Evolutionary conservation across 73 alveolate genomes (phyloP).

Genomic region (Uronychia setigera): DNA sequence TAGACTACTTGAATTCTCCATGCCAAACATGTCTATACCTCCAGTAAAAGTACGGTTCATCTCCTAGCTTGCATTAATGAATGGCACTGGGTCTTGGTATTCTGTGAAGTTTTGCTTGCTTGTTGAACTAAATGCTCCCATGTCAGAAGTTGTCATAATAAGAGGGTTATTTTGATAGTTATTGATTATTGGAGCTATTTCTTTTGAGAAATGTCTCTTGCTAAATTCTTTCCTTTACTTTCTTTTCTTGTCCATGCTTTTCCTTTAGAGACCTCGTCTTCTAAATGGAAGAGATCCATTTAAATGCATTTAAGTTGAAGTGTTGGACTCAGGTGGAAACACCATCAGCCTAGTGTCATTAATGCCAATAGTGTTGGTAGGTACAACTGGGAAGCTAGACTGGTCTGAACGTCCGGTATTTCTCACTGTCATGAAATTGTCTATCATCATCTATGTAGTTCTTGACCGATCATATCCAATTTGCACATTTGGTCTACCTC

Average conservation of each 20-base stretch:
- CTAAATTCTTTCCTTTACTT: neutral
- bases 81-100: neutral
- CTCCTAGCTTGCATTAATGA: too few species aligned
- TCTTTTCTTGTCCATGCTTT: neutral
- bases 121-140: neutral
- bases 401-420: neutral
- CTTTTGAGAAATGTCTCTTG: neutral
- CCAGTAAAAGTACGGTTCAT: too few species aligned
- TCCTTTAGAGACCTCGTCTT: neutral
- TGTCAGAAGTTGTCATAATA: neutral
- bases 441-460: too few species aligned
- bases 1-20: neutral
- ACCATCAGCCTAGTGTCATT: too few species aligned
- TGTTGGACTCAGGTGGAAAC: too few species aligned
- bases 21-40: too few species aligned
- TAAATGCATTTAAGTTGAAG: too few species aligned
- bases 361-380: neutral
- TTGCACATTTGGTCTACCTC: neutral
- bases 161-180: neutral
- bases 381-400: neutral
- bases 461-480: too few species aligned
- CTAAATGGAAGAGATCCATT: neutral
- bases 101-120: neutral
- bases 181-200: neutral
- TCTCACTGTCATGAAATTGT: neutral